Base-by-base conservation (phyloP, 2,329 filamentous ascomycete genomes). In the Cryphonectria nitschkei region DNA sequence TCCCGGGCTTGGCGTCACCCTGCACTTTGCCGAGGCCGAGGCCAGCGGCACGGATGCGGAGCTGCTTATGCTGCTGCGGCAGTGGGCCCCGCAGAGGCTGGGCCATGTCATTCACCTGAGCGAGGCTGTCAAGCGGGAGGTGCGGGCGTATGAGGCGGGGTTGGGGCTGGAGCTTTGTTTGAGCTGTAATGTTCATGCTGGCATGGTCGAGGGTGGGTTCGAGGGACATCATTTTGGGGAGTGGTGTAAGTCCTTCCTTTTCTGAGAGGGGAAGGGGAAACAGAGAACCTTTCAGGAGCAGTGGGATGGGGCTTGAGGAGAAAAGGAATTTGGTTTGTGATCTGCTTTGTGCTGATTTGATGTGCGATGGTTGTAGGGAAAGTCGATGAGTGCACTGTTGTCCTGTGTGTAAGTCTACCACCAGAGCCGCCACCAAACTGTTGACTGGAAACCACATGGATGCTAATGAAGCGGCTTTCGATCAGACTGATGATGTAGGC, bases 31-130 rank as follows among this genome's bases (percentile, higher is more conserved):
- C 2, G 93, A 96, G 80, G 85, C 87, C 1, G 83, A 86, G 61
- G 81, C 81, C 2, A 90, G 88, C 11, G 86, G 86, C 0, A 85
- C 85, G 2, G 82, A 85, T 2, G 78, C 81, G 8, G 93, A 96
- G 81, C 82, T 95, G 19, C 78, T 82, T 16, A 87, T 85, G 1
- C 80, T 96, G 68, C 83, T 97, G 60, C 34, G 63, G 7, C 82
- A 81, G 0, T 95, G 89, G 84, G 74, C 80, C 61, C 93, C 93
- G 0, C 85, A 90, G 71, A 83, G 93, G 8, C 81, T 97, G 13
- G 93, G 93, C 0, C 93, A 96, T 81, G 92, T 94, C 13, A 94
- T 95, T 68, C 89, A 93, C 78, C 90, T 94, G 1, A 86, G 89
- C 0, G 86, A 89, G 0, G 80, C 81, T 37, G 81, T 90, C n/a